Evolutionary conservation across 1,284 basidiomycete species (phyloP).

Genomic region (Stygiomarasmius scandens): DNA sequence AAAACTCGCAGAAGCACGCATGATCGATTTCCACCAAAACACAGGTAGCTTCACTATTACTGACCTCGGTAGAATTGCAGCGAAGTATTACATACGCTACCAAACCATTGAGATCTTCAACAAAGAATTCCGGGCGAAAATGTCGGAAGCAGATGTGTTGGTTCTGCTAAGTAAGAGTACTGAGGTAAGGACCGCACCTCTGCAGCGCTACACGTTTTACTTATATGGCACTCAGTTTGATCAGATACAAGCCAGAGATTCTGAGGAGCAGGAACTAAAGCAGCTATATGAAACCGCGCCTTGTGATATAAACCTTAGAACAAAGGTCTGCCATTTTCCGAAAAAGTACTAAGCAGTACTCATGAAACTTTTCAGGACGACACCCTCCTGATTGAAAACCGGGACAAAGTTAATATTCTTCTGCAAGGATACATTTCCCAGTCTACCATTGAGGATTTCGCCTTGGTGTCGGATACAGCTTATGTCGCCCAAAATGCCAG

Average conservation of each 20-base stretch:
- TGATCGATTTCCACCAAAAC: constrained; percentile 79
- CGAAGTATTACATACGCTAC: constrained; percentile 93
- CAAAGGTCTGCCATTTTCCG: too few relatives aligned
- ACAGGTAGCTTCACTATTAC: constrained; percentile 74
- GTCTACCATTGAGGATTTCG: constrained; percentile 89
- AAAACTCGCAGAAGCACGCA: constrained; percentile 74
- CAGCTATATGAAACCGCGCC: constrained; percentile 70
- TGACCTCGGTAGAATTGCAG: constrained; percentile 92
- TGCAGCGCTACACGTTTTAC: not conserved
- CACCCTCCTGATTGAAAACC: constrained; percentile 65
- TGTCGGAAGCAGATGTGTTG: constrained; percentile 95
- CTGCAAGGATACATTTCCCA: constrained; percentile 91
- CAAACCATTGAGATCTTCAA: constrained; percentile 92
- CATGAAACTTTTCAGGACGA: too few relatives aligned
- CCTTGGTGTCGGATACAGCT: constrained; percentile 92
- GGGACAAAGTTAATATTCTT: constrained; percentile 90
- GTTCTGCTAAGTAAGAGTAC: constrained; percentile 87
- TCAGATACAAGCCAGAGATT: constrained; percentile 93
- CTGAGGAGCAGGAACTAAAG: constrained; percentile 86
- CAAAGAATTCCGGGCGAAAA: constrained; percentile 75
- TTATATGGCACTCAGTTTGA: constrained; percentile 83
- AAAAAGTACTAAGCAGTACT: too few relatives aligned
- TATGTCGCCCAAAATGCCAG: constrained; percentile 95
- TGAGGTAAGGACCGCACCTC: constrained; percentile 61
- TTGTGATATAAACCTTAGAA: constrained; percentile 76